Percentiles rank a stretch among this genome's conserved stretches.
Conservation (phyloP, 352 stramenopile species). For the Phytophthora litchii region DNA sequence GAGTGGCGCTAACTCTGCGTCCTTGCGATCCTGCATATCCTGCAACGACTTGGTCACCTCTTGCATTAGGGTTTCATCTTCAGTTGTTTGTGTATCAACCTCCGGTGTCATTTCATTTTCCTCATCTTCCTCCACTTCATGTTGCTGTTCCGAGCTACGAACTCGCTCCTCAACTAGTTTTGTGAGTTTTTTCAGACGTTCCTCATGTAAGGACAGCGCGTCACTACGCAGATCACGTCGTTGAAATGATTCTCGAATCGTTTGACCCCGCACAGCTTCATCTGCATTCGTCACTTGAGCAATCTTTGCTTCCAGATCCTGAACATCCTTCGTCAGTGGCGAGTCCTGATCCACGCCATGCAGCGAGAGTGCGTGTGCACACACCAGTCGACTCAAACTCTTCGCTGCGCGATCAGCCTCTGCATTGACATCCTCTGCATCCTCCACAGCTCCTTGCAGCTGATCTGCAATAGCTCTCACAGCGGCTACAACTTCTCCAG, state of each 20-base stretch:
- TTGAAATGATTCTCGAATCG: slow-evolving; percentile 81
- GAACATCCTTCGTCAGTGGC: slow-evolving; percentile 49
- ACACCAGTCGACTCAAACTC: slow-evolving; percentile 59
- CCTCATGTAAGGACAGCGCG: slow-evolving; percentile 56
- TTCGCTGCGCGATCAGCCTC: slow-evolving; percentile 39
- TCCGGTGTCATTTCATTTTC: slow-evolving; percentile 23
- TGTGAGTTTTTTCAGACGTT: slow-evolving; percentile 43
- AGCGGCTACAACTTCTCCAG: slow-evolving; percentile 46
- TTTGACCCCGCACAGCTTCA: slow-evolving; percentile 64
- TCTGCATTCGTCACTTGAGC: slow-evolving; percentile 45
- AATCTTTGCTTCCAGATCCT: slow-evolving; percentile 58
- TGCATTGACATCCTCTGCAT: slow-evolving; percentile 36
- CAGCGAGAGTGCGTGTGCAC: slow-evolving; percentile 54
- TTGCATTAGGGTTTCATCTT: slow-evolving; percentile 46
- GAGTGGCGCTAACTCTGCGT: slow-evolving; percentile 35
- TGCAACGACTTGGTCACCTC: slow-evolving; percentile 40
- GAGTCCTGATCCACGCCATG: slow-evolving; percentile 50
- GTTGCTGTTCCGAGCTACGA: slow-evolving; percentile 43
- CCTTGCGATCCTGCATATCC: slow-evolving; percentile 52
- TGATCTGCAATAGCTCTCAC: slow-evolving; percentile 38
- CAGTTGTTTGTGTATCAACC: slow-evolving; percentile 15
- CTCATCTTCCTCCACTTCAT: slow-evolving; percentile 19
- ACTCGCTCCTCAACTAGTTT: slow-evolving; percentile 50
- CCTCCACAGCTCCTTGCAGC: slow-evolving; percentile 22
- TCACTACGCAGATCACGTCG: slow-evolving; percentile 78